Conservation (phyloP, 768 basidiomycete genomes). For the Leccinum fibrillosum region DNA sequence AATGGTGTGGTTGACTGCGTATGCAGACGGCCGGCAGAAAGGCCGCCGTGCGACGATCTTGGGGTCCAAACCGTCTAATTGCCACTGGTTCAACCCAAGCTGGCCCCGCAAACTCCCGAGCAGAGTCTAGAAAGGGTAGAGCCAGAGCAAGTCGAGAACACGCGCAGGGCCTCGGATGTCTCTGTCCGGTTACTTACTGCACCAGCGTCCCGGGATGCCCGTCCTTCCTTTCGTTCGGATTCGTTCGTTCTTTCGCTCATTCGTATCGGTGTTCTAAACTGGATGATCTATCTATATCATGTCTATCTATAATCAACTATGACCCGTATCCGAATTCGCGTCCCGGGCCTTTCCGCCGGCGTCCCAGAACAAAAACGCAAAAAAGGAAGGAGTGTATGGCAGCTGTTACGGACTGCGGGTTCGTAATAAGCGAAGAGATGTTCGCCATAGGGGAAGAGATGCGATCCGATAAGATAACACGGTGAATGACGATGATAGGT, state of each 20-base stretch:
- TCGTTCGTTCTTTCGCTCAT: neutral
- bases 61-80: neutral
- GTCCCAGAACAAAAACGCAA: neutral
- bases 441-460: neutral
- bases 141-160: neutral
- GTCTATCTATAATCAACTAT: neutral
- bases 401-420: neutral
- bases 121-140: no score
- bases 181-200: neutral
- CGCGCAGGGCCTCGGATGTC: neutral
- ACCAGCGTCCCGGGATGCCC: neutral
- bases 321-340: neutral
- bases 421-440: neutral
- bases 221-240: neutral
- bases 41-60: constrained; percentile 1
- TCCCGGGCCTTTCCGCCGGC: constrained; percentile 3
- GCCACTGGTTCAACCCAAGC: neutral
- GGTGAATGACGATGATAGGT: neutral
- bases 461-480: constrained; percentile 20
- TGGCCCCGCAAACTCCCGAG: constrained; percentile 1
- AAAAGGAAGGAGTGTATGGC: neutral
- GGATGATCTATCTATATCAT: neutral
- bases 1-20: neutral
- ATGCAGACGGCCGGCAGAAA: constrained; percentile 4
- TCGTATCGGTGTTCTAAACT: constrained; percentile 1